Evolutionary conservation across 257 asterid species (phyloP), one percentile per base, ranked within the genome.

Genomic region (Lycium barbarum): DNA sequence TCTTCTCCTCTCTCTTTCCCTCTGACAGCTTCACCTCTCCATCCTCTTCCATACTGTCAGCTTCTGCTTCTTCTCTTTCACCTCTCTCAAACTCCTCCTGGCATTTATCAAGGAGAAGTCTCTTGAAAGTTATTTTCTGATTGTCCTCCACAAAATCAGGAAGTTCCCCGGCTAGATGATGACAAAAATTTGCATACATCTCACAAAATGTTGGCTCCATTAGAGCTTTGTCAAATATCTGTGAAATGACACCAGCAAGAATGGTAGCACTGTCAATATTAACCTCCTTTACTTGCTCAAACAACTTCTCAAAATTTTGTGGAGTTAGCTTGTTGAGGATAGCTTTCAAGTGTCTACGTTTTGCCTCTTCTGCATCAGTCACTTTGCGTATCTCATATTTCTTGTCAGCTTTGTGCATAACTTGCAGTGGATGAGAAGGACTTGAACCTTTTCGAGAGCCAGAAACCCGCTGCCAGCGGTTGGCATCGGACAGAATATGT

Each of bases 291-390:
- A 89, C 89, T 83, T 89, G 87, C 84, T 89, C 86, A 80, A 89
- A 89, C 26, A 89, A 84, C 81, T 86, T 87, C 53, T 89, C 91
- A 57, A 89, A 89, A 84, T 89, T 89, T 45, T 89, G 91, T 54
- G 91, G 91, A 45, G 91, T 89, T 22, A 89, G 70, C 86, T 89
- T 89, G 83, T 89, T 89, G 38, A 89, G 89, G 58, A 87, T 87
- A 65, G 88, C 83, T 84, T 89, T 89, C 68, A 89, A 40, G 73
- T 72, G 88, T 84, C 91, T 87, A 53, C 87, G 88, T 54, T 89
- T 89, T 2, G 88, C 89, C 84, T 85, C 84, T 73, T 89, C 89
- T 8, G 18, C 89, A 85, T 86, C 91, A 40, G 72, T 84, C 51
- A 80, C 89, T 82, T 83, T 87, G 33, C 68, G 78, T 51, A 89